phyloP scores from a whole-genome alignment of 805 yeast genomes.

The Isabelozyma rhagii region DNA sequence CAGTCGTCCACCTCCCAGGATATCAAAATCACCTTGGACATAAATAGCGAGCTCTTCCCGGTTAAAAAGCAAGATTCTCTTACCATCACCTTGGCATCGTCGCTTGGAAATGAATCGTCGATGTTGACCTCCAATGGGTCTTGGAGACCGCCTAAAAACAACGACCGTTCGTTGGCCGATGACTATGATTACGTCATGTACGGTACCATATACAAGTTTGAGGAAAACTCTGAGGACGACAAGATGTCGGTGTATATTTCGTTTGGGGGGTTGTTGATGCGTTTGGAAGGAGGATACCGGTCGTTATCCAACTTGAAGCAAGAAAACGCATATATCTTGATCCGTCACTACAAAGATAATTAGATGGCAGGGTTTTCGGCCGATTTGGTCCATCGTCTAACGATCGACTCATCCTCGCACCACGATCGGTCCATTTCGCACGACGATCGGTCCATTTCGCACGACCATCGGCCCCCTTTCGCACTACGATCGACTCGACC shows the following conservation, averaged over 20 bases:
- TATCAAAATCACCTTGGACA: constrained; percentile 80
- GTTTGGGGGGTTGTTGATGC: constrained; percentile 90
- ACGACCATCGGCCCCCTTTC: no score
- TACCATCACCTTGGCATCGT: constrained; percentile 82
- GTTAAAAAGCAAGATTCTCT: constrained; percentile 71
- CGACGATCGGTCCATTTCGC: background rate
- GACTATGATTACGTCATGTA: constrained; percentile 98
- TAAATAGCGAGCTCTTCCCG: constrained; percentile 90
- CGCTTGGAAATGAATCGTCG: constrained; percentile 51
- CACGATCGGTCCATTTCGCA: background rate
- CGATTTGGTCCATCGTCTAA: background rate
- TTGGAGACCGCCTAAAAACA: constrained; percentile 82
- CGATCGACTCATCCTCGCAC: no score
- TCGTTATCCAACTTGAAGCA: constrained; percentile 85
- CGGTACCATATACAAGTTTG: constrained; percentile 96
- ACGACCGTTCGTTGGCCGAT: constrained; percentile 85
- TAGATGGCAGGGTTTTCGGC: background rate
- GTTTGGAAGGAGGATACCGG: constrained; percentile 93
- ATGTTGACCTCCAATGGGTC: constrained; percentile 54
- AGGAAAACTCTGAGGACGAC: constrained; percentile 68
- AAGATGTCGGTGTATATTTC: constrained; percentile 86
- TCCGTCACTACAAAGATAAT: constrained; percentile 61
- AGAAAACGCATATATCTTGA: constrained; percentile 86
- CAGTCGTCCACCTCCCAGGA: constrained; percentile 79
- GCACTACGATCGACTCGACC: background rate